Conservation (phyloP, 2,329 filamentous ascomycete species). For the Balansia obtecta region DNA sequence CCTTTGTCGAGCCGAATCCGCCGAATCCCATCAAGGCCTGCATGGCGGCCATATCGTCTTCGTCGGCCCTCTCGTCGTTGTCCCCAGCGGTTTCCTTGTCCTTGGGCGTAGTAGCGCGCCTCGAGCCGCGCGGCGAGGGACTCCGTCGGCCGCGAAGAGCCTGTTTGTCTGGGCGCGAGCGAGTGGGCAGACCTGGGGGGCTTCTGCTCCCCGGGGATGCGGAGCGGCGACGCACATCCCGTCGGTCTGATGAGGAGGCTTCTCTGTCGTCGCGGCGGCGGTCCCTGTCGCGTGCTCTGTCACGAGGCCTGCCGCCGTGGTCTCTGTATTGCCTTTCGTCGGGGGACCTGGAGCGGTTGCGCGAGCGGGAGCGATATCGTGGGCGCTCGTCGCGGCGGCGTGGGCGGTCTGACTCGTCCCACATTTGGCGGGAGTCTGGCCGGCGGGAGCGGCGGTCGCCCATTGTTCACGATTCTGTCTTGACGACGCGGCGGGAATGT, state of each 20-base stretch:
- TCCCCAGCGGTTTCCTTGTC: too few relatives aligned
- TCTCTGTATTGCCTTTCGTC: constrained; percentile 7
- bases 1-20: constrained; percentile 75
- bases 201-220: constrained; percentile 20
- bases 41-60: constrained; percentile 63
- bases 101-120: constrained; percentile 8
- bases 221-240: constrained; percentile 22
- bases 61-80: constrained; percentile 25
- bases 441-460: constrained; percentile 22
- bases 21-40: constrained; percentile 82
- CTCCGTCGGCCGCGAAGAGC: neutral
- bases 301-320: constrained; percentile 8
- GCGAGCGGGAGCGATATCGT: constrained; percentile 19
- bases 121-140: constrained; percentile 10
- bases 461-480: constrained; percentile 13
- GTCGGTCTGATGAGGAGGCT: constrained; percentile 12
- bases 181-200: constrained; percentile 19
- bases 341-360: constrained; percentile 11
- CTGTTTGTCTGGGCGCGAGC: constrained; percentile 16
- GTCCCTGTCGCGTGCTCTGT: constrained; percentile 14
- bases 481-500: neutral
- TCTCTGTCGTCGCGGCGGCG: constrained; percentile 16
- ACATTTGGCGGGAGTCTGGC: constrained; percentile 46
- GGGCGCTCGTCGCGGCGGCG: constrained; percentile 14
- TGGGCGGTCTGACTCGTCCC: constrained; percentile 40